phyloP scores from a whole-genome alignment of 768 basidiomycete species.

The Macrocybe gigantea region DNA sequence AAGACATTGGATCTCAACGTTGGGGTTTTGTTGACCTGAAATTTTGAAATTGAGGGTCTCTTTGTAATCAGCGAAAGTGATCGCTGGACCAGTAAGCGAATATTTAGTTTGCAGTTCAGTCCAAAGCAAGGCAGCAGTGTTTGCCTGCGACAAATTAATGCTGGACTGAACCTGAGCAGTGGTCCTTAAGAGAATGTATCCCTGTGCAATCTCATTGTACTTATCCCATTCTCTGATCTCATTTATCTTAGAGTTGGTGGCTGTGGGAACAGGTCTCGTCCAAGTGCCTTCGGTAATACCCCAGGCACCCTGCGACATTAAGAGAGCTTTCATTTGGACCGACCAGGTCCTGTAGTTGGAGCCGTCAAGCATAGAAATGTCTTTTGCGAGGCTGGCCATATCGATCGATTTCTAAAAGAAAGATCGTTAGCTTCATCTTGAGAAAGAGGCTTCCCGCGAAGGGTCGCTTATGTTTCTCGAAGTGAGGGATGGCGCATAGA shows the following conservation, averaged over 20 bases:
- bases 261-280: not conserved
- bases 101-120: not conserved
- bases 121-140: not conserved
- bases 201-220: not conserved
- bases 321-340: not conserved
- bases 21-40: not conserved
- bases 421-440: not conserved
- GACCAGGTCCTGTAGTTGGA: not conserved
- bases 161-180: not conserved
- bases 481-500: not conserved
- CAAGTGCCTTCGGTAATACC: not conserved
- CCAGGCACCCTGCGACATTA: not conserved
- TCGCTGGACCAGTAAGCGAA: not conserved
- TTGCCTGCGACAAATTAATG: not conserved
- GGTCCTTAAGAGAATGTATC: not conserved
- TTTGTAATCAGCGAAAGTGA: not conserved
- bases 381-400: no score
- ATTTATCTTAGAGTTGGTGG: constrained; percentile 11
- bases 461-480: not conserved
- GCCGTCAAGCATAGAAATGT: not conserved
- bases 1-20: not conserved
- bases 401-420: not conserved
- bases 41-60: not conserved
- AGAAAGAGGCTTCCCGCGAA: not conserved
- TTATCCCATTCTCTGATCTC: not conserved